These are phyloP conservation scores for Sugiyamaella xylanicola DNA, from an alignment of 1,139 yeast species.

Conservation along the genomic window DNA sequence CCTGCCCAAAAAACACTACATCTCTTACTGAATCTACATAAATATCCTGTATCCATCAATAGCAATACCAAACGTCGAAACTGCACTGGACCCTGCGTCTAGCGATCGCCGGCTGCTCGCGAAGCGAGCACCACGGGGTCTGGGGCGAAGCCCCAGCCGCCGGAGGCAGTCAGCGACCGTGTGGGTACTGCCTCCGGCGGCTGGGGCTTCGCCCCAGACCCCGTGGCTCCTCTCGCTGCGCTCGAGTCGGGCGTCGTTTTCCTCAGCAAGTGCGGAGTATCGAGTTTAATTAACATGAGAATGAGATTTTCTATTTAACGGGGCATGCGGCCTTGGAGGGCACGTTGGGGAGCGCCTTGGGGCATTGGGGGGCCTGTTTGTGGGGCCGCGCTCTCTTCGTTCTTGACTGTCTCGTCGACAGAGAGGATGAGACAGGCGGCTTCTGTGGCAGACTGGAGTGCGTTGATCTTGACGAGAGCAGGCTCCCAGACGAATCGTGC, in stretches of 20 bases:
- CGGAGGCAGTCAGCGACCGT: no score
- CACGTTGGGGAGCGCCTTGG: conserved; percentile 33
- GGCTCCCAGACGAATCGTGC: conserved; percentile 97
- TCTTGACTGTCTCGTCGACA: conserved; percentile 93
- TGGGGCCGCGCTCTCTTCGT: conserved; percentile 57
- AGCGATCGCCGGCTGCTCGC: no score
- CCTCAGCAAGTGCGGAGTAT: neutral
- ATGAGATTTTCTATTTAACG: conserved; percentile 21
- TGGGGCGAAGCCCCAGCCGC: no score
- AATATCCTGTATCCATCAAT: no score
- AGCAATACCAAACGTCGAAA: no score
- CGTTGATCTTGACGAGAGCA: conserved; percentile 87
- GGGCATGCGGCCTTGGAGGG: conserved; percentile 28
- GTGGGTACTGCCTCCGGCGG: neutral
- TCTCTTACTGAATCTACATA: no score
- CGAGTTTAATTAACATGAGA: neutral
- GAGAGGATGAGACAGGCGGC: conserved; percentile 91
- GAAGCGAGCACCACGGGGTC: no score
- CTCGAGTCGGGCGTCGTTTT: neutral
- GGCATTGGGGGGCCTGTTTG: conserved; percentile 39
- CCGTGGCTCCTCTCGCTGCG: neutral
- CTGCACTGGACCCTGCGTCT: no score
- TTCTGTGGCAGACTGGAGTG: conserved; percentile 95
- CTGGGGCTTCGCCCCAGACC: neutral
- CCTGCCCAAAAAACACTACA: no score